Evolutionary conservation across 495 filamentous ascomycete genomes (phyloP), one percentile per base, ranked within the genome.

Genomic region (Aspergillus asperescens): DNA sequence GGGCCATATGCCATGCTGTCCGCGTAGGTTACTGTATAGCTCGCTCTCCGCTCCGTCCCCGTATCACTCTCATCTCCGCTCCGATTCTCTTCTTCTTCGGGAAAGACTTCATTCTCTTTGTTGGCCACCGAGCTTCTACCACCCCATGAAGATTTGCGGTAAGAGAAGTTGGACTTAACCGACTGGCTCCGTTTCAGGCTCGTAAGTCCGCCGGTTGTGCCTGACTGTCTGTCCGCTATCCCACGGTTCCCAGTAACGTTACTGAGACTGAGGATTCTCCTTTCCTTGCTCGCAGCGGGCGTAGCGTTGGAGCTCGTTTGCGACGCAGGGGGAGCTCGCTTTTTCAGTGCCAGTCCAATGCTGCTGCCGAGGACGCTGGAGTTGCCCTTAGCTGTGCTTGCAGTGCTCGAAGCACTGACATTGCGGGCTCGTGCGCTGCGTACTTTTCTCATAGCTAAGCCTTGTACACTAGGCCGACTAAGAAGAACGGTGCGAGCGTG

Each of bases 401-500:
- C 56, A 15, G 58, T 68, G 39, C 69, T 77, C 5, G 64, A 60
- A 42, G 62, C 52, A 40, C 74, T 79, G 16, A 66, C 65, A 13
- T 67, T 67, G 18, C 67, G 79, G 31, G 60, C 66, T 25, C 71
- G 70, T 46, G 72, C 74, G 29, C 76, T 81, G 9, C 80, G 77
- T 16, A 88, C 80, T n/a, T 89, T 79, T 66, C 88, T 90, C 42
- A 87, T 78, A 68, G 77, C 85, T 82, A 89, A 87, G 65, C 70
- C 53, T 72, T 65, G 59, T 56, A 60, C 38, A 49, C 67, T 61
- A 27, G 72, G 71, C 15, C 77, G 73, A 13, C 81, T 80, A 51
- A 94, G 81, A 35, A 96, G 79, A 15, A 97, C 74, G 5, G 86
- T 83, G 16, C 90, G 85, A 27, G 93, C 95, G 61, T 96, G 91